Conservation (phyloP, 257 asterid species). For the Pogostemon cablin region DNA sequence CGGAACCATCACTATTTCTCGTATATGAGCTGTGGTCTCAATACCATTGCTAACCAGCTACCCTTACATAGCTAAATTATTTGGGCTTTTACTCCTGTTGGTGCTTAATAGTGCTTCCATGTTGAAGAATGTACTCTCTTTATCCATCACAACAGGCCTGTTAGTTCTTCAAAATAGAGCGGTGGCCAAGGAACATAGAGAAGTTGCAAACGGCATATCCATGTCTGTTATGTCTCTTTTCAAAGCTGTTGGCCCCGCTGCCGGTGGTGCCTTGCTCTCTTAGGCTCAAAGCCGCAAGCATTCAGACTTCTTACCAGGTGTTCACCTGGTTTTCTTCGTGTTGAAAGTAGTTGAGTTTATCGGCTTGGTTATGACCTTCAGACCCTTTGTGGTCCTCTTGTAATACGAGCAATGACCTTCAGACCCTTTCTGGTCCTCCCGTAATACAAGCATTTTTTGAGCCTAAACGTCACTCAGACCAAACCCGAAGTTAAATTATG, state of each 20-base stretch:
- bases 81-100: conserved; percentile 54
- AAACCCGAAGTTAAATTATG: not conserved
- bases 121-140: conserved; percentile 61
- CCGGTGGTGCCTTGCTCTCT: conserved; percentile 85
- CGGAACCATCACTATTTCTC: conserved; percentile 67
- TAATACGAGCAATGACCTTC: conserved; percentile 41
- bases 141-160: conserved; percentile 72
- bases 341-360: conserved; percentile 59
- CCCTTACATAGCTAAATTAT: conserved; percentile 67
- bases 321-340: conserved; percentile 64
- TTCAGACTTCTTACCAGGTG: conserved; percentile 69
- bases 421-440: conserved; percentile 50
- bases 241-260: conserved; percentile 82
- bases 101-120: conserved; percentile 68
- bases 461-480: conserved; percentile 9
- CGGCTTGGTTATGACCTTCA: conserved; percentile 57
- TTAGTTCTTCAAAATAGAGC: conserved; percentile 82
- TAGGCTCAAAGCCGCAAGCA: conserved; percentile 65
- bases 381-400: conserved; percentile 48
- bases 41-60: conserved; percentile 69
- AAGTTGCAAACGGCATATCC: conserved; percentile 86
- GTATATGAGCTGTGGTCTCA: conserved; percentile 68
- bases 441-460: conserved; percentile 11
- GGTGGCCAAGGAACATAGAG: conserved; percentile 78
- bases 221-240: conserved; percentile 87